Conservation (phyloP, 768 basidiomycete genomes). For the Sarcodon aspratus region DNA sequence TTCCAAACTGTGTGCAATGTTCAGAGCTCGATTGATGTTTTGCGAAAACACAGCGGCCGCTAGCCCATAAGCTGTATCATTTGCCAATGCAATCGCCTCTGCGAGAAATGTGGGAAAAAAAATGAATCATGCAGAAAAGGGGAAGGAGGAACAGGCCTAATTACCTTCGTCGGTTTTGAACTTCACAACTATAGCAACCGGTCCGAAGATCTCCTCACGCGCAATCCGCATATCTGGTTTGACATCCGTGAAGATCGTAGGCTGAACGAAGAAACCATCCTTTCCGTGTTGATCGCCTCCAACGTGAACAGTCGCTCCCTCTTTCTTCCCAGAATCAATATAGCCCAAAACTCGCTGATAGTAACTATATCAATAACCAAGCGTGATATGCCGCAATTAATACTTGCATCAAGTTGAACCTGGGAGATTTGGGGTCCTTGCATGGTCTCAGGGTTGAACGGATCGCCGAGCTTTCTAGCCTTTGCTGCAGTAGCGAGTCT, state of each 20-base stretch:
- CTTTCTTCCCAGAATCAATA: constrained; percentile 46
- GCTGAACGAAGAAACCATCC: constrained; percentile 53
- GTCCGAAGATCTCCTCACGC: constrained; percentile 54
- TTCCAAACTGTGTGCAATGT: constrained; percentile 61
- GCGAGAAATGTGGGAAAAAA: neutral
- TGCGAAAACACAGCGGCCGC: constrained; percentile 78
- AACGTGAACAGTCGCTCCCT: constrained; percentile 46
- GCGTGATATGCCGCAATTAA: neutral
- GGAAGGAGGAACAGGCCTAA: neutral
- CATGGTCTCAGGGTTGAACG: constrained; percentile 33
- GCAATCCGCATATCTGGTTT: constrained; percentile 46
- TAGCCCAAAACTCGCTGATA: constrained; percentile 46
- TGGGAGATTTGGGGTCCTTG: constrained; percentile 43
- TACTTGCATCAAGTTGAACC: constrained; percentile 55
- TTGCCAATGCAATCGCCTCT: constrained; percentile 63
- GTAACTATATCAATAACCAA: neutral
- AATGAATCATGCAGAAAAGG: neutral
- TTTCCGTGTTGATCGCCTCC: constrained; percentile 43
- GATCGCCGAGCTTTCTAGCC: constrained; percentile 45
- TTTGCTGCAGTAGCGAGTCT: constrained; percentile 37
- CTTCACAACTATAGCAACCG: constrained; percentile 56
- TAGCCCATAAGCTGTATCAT: constrained; percentile 81
- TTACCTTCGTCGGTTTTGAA: constrained; percentile 43
- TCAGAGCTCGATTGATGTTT: constrained; percentile 64
- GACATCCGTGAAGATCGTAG: constrained; percentile 49